Evolutionary conservation across 2,329 filamentous ascomycete species (phyloP).

Genomic region (Sarocladium brachiariae): DNA sequence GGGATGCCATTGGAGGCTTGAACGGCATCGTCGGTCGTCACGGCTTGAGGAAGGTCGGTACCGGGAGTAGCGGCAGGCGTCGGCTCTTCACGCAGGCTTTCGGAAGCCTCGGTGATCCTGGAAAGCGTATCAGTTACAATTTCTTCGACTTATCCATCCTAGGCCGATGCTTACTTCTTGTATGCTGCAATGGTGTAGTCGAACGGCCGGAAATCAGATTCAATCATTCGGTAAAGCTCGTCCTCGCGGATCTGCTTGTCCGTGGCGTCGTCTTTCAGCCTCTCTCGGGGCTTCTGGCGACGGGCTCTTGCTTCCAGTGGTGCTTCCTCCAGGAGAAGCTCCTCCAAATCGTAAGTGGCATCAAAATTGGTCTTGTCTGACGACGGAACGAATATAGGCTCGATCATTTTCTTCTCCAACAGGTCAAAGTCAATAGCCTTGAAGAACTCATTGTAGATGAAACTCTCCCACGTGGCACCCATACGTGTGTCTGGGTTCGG

Average conservation of each 20-base stretch:
- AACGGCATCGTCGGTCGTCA: conserved; percentile 45
- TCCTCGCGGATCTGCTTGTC: conserved; percentile 93
- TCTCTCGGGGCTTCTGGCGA: conserved; percentile 87
- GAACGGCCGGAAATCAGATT: conserved; percentile 88
- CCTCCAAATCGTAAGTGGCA: conserved; percentile 94
- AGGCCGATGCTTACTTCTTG: conserved; percentile 50
- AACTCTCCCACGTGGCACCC: conserved; percentile 79
- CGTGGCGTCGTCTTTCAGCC: conserved; percentile 87
- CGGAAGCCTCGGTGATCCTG: conserved; percentile 31
- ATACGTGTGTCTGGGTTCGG: conserved; percentile 74
- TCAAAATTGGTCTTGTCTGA: conserved; percentile 99
- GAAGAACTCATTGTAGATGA: conserved; percentile 87
- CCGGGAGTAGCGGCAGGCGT: conserved; percentile 8
- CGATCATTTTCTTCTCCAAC: conserved; percentile 78
- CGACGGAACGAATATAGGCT: conserved; percentile 86
- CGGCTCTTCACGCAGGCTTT: conserved; percentile 13
- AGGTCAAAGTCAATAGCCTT: conserved; percentile 74
- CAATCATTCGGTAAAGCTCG: conserved; percentile 88
- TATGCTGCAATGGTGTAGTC: conserved; percentile 85
- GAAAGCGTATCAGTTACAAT: neutral
- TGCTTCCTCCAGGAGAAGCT: conserved; percentile 87
- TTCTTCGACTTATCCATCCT: conserved; percentile 14
- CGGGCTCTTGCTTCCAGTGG: conserved; percentile 87
- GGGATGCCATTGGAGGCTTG: conserved; percentile 16
- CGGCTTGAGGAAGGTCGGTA: conserved; percentile 32